These are phyloP conservation scores for Pseudogymnoascus sp. DNA, from an alignment of 2,329 filamentous ascomycete species.

Conservation along the genomic window DNA sequence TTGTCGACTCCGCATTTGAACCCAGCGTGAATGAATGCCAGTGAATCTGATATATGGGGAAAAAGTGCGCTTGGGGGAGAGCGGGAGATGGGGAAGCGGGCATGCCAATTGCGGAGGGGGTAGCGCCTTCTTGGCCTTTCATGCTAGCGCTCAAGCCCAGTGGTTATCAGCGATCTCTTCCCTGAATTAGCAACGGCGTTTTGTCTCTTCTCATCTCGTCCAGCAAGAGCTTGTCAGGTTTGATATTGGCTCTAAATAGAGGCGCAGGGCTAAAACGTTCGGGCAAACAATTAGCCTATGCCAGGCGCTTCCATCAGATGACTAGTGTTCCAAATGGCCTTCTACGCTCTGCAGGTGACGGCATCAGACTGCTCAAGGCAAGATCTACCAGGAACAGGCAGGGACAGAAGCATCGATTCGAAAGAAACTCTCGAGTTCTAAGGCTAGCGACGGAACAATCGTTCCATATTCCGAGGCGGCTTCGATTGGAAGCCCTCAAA, in stretches of 20 bases:
- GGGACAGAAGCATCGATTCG: background rate
- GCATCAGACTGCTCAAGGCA: background rate
- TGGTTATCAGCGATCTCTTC: background rate
- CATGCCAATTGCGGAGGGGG: background rate
- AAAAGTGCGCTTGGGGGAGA: background rate
- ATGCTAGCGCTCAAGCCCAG: background rate
- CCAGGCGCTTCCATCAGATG: background rate
- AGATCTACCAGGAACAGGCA: background rate
- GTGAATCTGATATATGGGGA: background rate
- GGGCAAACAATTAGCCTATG: slow-evolving; percentile 7
- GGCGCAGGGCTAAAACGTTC: background rate
- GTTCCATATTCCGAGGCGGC: background rate
- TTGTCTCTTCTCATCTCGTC: background rate
- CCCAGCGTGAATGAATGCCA: background rate
- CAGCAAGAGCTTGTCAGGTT: slow-evolving; percentile 4
- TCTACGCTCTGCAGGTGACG: slow-evolving; percentile 1
- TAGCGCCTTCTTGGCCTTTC: background rate
- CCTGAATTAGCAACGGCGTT: background rate
- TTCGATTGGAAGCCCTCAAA: slow-evolving; percentile 1
- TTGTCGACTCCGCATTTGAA: slow-evolving; percentile 1
- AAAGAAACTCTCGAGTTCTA: background rate
- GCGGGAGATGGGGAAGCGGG: background rate
- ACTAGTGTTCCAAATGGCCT: background rate
- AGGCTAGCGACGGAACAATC: background rate
- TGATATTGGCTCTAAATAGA: slow-evolving; percentile 2